Evolutionary conservation across 139 green algal species (phyloP).

Genomic region (Zygnema circumcarinatum): DNA sequence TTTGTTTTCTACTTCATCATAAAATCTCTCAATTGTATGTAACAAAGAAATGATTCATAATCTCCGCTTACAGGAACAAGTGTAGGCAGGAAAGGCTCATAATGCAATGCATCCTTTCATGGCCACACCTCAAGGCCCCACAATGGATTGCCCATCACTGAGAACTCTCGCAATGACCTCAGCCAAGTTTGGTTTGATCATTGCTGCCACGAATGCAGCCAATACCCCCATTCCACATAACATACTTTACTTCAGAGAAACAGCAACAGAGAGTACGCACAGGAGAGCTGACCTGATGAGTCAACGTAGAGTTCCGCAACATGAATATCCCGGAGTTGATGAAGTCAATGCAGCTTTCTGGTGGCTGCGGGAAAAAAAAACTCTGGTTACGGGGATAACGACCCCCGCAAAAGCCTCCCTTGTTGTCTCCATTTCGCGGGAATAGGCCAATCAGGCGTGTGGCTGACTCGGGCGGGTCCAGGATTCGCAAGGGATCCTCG

Average conservation of each 20-base stretch:
- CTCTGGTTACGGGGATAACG: background rate
- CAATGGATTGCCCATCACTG: background rate
- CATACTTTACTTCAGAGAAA: background rate
- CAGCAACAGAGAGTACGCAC: background rate
- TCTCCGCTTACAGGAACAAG: background rate
- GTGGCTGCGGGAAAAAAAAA: background rate
- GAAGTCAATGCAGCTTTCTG: background rate
- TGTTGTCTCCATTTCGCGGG: conserved; percentile 12
- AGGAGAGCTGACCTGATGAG: background rate
- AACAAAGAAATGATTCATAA: too few species aligned
- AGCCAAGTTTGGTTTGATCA: background rate
- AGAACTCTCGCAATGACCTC: background rate
- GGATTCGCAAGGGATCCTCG: background rate
- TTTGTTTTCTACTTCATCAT: too few species aligned
- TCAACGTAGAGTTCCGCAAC: background rate
- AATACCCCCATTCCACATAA: background rate
- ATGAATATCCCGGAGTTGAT: conserved; percentile 13
- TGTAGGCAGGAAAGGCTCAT: background rate
- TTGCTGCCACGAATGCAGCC: background rate
- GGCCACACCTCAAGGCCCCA: background rate
- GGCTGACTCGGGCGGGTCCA: conserved; percentile 10
- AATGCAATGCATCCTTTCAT: background rate
- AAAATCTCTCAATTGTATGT: too few species aligned
- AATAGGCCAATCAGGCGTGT: conserved; percentile 29
- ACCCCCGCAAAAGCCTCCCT: background rate